A percentile compares a stretch with the other conserved stretches of the same genome.
These are phyloP conservation scores for Austroboletus novae-zelandiae DNA, from an alignment of 1,284 basidiomycete genomes.

Conservation along the genomic window DNA sequence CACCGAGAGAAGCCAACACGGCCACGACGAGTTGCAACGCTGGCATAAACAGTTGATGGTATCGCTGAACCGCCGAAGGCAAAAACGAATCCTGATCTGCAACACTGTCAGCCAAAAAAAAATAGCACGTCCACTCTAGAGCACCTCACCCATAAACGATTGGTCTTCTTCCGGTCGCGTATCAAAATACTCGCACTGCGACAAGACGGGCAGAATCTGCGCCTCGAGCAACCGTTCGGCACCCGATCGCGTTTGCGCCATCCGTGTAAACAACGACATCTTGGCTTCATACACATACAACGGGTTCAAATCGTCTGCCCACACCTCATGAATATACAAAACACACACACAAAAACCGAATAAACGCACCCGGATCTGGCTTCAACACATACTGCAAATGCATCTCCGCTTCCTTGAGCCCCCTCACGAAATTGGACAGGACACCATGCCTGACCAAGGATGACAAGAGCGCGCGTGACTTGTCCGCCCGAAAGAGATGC, in stretches of 20 bases:
- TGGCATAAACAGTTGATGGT: conserved; percentile 86
- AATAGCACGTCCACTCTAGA: neutral
- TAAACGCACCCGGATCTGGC: conserved; percentile 74
- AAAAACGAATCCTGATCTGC: conserved; percentile 83
- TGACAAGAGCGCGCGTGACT: conserved; percentile 54
- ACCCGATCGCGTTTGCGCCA: conserved; percentile 79
- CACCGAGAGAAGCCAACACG: conserved; percentile 66
- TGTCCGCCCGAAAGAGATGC: conserved; percentile 63
- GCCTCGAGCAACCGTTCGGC: conserved; percentile 85
- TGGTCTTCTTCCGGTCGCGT: conserved; percentile 80
- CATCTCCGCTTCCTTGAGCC: conserved; percentile 80
- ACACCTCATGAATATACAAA: neutral
- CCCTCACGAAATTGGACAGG: conserved; percentile 79
- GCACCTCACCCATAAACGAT: conserved; percentile 69
- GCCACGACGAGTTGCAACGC: conserved; percentile 77
- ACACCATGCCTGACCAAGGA: conserved; percentile 77
- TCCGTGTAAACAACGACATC: conserved; percentile 83
- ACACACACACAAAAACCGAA: neutral
- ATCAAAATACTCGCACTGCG: conserved; percentile 86
- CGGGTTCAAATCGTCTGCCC: conserved; percentile 80
- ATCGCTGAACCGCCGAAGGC: conserved; percentile 83
- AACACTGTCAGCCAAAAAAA: neutral
- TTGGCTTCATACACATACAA: conserved; percentile 96
- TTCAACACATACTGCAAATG: conserved; percentile 80
- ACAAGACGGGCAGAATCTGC: conserved; percentile 75